Evolutionary conservation across 176 grass and related monocot genomes (phyloP), one percentile per base, ranked within the genome.

Genomic region (Triticum urartu): DNA sequence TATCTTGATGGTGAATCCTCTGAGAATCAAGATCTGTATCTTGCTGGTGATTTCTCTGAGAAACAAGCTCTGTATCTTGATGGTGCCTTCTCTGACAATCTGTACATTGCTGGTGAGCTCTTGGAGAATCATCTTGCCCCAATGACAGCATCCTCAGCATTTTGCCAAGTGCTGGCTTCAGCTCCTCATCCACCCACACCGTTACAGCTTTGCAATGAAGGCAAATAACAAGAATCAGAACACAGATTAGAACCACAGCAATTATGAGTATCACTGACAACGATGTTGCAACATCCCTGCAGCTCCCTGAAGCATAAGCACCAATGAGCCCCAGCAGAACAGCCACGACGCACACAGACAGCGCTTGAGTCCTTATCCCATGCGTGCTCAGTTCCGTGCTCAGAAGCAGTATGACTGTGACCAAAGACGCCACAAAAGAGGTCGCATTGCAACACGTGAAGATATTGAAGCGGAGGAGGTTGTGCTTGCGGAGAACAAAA

Each of bases 401-500:
- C 59, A 84, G 59, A 84, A 84, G 83, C 20, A 84, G 7, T 75
- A 84, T 84, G 82, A 84, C 25, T 26, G 39, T 84, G 72, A 77
- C 83, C 83, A 84, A 65, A 77, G 72, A 84, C 48, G 71, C 83
- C 58, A 84, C 72, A 76, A 77, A 84, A 50, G 72, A 75, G 47
- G 83, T 84, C 17, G 71, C 39, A 65, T 83, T 72, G 66, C 28
- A 83, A 25, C 64, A 56, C 12, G 15, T 71, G 20, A 72, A 83
- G 38, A 71, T 35, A 38, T 83, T 70, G 65, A 70, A 83, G 28
- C 66, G 80, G 80, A 1, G 7, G 18, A 58, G 80, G 33, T 83
- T 56, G 80, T 72, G 66, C 21, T n/a, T 70, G 67, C 47, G 81
- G 69, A 83, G 66, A 59, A 83, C 66, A 71, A 36, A 83, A 39